Base-by-base conservation (phyloP, 495 filamentous ascomycete species). In the Aspergillus funiculosus region DNA sequence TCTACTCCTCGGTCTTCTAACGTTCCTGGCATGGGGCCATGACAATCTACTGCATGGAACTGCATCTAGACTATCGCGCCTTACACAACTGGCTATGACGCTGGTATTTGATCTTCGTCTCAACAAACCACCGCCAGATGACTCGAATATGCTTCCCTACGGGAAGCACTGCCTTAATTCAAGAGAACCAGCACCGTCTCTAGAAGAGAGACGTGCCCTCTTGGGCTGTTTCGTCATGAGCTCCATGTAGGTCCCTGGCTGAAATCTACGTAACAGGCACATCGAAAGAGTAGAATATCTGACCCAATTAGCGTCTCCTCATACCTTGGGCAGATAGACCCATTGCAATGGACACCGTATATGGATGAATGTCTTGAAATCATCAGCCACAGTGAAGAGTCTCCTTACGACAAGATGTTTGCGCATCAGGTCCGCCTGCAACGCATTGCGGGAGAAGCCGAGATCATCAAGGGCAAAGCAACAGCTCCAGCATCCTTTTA, bases 41-140 rank as follows among this genome's bases (percentile, higher is more conserved):
- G 51, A 60, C 7, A 52, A 61, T 7, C 20, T 52, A 1, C 35
- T 57, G 10, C 26, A 51, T 8, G 20, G 32, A 4, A 34, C 17
- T n/a, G 6, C 53, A 4, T 48, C 42, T 5, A 35, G 25, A 19
- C 50, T 75, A 27, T 61, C 63, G 6, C 60, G 74, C 11, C 53
- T 71, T n/a, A 62, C 64, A 1, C 66, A 70, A 29, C 59, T 80
- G 14, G 73, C 74, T 3, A 60, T 69, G 14, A 67, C 74, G 0
- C 24, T 81, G 22, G 62, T 76, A 0, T 68, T 62, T 13, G 75
- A 77, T 44, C 63, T 77, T 13, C 61, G 69, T 17, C 61, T 81
- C 9, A 73, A 78, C 56, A 73, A 70, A 39, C 52, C 60, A 15
- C 50, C 61, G 2, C 26, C 41, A 6, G 54, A 66, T 19, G 62